Conservation (phyloP, 768 basidiomycete genomes). For the Xerocomellus intermedius region DNA sequence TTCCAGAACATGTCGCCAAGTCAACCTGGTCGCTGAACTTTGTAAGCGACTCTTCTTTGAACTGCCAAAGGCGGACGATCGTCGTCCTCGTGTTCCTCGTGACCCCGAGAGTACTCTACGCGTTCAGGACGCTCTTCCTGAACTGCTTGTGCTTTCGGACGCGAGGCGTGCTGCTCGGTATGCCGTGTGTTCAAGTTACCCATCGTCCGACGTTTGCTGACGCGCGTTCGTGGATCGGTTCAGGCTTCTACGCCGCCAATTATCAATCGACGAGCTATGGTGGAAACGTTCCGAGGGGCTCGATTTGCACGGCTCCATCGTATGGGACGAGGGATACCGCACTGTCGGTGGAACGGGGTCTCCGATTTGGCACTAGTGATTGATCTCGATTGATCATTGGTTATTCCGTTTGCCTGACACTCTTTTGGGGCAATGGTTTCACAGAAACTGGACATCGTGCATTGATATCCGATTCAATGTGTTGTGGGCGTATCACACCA, state of each 20-base stretch:
- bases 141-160: not conserved
- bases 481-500: too few relatives aligned
- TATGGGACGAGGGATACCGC: slow-evolving; percentile 7
- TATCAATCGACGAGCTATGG: slow-evolving; percentile 24
- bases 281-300: slow-evolving; percentile 12
- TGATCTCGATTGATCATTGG: not conserved
- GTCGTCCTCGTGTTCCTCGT: slow-evolving; percentile 11
- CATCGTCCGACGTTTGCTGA: not conserved
- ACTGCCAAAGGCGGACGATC: slow-evolving; percentile 54
- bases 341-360: not conserved
- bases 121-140: not conserved
- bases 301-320: slow-evolving; percentile 13
- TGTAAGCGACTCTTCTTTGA: slow-evolving; percentile 69
- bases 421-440: not conserved
- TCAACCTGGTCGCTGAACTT: slow-evolving; percentile 67
- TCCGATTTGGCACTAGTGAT: not conserved
- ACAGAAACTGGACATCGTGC: not conserved
- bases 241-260: slow-evolving; percentile 13
- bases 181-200: not conserved
- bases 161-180: slow-evolving; percentile 12
- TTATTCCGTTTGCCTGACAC: too few relatives aligned
- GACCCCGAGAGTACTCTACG: not conserved
- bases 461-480: too few relatives aligned
- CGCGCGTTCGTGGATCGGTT: not conserved
- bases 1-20: slow-evolving; percentile 80